phyloP scores from a whole-genome alignment of 2,329 filamentous ascomycete species.

The Verticillium dahliae region DNA sequence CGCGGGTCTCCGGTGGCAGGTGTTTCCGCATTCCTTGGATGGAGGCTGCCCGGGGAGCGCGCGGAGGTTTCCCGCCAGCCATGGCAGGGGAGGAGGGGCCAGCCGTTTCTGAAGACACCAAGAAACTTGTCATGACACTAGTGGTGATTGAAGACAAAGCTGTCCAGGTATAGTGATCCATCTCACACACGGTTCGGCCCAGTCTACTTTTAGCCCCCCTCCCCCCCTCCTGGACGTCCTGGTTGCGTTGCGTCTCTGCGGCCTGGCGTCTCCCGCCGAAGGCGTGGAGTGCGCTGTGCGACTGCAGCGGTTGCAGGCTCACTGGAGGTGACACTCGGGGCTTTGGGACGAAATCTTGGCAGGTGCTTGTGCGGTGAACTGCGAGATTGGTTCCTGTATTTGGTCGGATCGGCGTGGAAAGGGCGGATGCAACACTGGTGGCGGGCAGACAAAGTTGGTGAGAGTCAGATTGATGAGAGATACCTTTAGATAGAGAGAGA shows the following conservation, averaged over 20 bases:
- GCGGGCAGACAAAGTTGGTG: neutral
- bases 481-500: neutral
- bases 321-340: neutral
- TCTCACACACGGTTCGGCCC: neutral
- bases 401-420: neutral
- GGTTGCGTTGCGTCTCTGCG: neutral
- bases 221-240: neutral
- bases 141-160: neutral
- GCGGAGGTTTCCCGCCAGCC: neutral
- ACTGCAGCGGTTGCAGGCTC: neutral
- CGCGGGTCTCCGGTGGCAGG: neutral
- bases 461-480: neutral
- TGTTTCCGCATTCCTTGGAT: neutral
- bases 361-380: neutral
- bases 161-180: neutral
- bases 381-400: neutral
- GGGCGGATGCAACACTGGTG: neutral
- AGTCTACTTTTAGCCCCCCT: neutral
- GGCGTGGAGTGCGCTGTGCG: too few relatives aligned
- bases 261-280: too few relatives aligned
- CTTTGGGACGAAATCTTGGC: neutral
- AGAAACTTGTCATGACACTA: neutral
- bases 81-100: neutral
- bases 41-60: neutral
- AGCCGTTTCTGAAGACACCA: neutral